phyloP scores from a whole-genome alignment of 371 early-diverging fungal species.

The Smittium culicis region DNA sequence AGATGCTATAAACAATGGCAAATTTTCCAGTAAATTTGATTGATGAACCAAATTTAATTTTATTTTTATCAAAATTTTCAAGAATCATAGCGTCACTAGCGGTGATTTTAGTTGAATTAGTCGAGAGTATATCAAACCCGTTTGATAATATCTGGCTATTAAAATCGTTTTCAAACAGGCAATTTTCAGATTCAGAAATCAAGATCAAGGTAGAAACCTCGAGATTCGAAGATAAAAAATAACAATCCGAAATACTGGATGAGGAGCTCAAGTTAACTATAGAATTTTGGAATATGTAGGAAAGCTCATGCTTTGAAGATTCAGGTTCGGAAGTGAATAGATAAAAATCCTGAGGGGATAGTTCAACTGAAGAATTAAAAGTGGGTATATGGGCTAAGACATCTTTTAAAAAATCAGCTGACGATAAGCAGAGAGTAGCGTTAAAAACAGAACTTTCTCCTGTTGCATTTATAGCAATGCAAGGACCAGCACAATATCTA shows the following conservation, averaged over 20 bases:
- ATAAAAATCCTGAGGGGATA: not conserved
- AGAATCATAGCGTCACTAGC: too few species aligned
- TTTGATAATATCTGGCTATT: too few species aligned
- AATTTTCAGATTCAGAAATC: not conserved
- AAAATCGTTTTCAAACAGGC: too few species aligned
- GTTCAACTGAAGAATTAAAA: not conserved
- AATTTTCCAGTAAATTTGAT: too few species aligned
- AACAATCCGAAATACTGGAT: not conserved
- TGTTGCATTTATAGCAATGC: not conserved
- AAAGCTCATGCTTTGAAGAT: not conserved
- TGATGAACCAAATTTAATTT: too few species aligned
- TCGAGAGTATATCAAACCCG: too few species aligned
- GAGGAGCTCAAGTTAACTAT: not conserved
- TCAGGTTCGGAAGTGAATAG: not conserved
- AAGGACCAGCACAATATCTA: not conserved
- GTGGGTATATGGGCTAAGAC: not conserved
- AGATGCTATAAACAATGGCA: too few species aligned
- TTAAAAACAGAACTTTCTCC: not conserved
- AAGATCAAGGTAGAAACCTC: not conserved
- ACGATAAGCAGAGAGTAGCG: not conserved
- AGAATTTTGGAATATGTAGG: not conserved
- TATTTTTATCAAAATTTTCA: too few species aligned
- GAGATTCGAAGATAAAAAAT: not conserved
- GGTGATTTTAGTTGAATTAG: too few species aligned
- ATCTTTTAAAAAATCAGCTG: not conserved